Conservation (phyloP, 331 rosid species). For the Malus hybrid region DNA sequence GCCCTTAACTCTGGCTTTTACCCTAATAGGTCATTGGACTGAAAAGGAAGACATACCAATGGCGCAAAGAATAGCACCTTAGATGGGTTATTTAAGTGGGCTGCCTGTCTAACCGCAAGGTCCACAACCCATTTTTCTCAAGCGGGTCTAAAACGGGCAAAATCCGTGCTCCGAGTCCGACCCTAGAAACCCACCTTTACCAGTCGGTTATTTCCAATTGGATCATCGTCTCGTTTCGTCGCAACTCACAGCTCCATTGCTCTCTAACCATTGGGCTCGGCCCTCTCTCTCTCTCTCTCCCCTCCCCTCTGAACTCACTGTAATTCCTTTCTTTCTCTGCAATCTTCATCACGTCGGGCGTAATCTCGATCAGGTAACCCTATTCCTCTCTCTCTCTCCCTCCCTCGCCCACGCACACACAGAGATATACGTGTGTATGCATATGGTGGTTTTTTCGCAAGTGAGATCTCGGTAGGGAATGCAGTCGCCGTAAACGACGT, state of each 20-base stretch:
- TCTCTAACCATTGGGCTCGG: neutral
- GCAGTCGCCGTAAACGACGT: neutral
- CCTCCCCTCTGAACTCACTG: neutral
- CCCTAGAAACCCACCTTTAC: neutral
- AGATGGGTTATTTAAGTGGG: too few relatives aligned
- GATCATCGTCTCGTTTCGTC: neutral
- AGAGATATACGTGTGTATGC: neutral
- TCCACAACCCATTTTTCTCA: too few relatives aligned
- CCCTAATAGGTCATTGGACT: too few relatives aligned
- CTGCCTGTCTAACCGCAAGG: too few relatives aligned
- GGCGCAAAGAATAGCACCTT: too few relatives aligned
- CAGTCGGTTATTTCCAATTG: neutral
- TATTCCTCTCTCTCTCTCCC: neutral
- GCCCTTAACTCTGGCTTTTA: too few relatives aligned
- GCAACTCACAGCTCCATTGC: neutral
- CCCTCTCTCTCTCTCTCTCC: neutral
- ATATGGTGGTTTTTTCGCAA: neutral
- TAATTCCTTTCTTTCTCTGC: neutral
- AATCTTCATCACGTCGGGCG: neutral
- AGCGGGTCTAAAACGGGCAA: too few relatives aligned
- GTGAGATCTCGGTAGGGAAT: constrained; percentile 3
- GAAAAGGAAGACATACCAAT: too few relatives aligned
- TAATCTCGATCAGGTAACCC: neutral
- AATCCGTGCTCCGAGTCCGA: neutral
- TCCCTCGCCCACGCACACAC: neutral